Conservation (phyloP, 768 basidiomycete species). For the Leccinum subgranulosum region DNA sequence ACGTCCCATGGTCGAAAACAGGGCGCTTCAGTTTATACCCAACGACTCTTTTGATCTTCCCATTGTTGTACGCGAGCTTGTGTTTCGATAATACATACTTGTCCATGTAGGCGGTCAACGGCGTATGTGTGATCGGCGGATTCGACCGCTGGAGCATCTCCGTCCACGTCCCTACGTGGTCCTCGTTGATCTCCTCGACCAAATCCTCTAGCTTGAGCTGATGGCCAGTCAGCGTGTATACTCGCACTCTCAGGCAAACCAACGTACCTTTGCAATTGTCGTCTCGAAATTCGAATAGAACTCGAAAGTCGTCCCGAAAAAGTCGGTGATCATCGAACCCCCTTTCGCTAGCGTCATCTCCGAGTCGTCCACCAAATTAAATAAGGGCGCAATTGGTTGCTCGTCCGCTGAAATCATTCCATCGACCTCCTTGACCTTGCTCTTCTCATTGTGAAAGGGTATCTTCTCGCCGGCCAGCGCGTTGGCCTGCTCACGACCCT, state of each 20-base stretch:
- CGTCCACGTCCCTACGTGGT: slow-evolving; percentile 79
- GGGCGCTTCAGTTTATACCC: slow-evolving; percentile 68
- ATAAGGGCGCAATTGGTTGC: slow-evolving; percentile 70
- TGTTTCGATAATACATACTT: slow-evolving; percentile 68
- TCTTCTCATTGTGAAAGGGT: slow-evolving; percentile 57
- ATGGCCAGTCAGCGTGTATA: background rate
- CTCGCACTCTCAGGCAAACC: background rate
- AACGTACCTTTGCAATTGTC: slow-evolving; percentile 58
- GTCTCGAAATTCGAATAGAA: slow-evolving; percentile 73
- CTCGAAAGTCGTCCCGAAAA: slow-evolving; percentile 78
- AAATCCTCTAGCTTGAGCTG: slow-evolving; percentile 66
- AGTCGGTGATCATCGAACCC: slow-evolving; percentile 61
- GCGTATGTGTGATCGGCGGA: slow-evolving; percentile 69
- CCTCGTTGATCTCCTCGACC: slow-evolving; percentile 82
- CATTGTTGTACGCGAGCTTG: slow-evolving; percentile 62
- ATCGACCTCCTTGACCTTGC: slow-evolving; percentile 58
- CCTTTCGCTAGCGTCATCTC: slow-evolving; percentile 65
- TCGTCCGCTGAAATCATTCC: slow-evolving; percentile 55
- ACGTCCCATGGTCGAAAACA: slow-evolving; percentile 53
- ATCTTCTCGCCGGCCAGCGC: slow-evolving; percentile 42
- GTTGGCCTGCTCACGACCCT: slow-evolving; percentile 65
- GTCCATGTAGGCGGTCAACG: slow-evolving; percentile 78
- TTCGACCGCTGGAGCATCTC: slow-evolving; percentile 72
- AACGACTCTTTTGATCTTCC: slow-evolving; percentile 69
- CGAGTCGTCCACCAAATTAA: slow-evolving; percentile 82